A percentile compares a stretch with the other conserved stretches of the same genome.
phyloP scores from a whole-genome alignment of 2,329 filamentous ascomycete species.

The Tolypocladium paradoxum region DNA sequence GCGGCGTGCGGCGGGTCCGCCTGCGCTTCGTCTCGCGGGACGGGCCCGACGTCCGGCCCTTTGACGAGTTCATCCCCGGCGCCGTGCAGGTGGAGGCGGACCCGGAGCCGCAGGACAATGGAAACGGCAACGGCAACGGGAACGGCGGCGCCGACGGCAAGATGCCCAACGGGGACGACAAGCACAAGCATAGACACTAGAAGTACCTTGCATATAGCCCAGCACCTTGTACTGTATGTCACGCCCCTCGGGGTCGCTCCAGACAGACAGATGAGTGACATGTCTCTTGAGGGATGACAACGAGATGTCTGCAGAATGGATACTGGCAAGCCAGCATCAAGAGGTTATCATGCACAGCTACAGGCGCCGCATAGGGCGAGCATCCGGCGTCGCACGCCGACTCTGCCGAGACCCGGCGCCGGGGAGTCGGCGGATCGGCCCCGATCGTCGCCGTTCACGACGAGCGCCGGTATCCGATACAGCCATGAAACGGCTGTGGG shows the following conservation, averaged over 20 bases:
- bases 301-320: neutral
- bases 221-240: neutral
- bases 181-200: conserved; percentile 16
- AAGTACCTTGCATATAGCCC: neutral
- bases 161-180: conserved; percentile 16
- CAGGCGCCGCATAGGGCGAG: no score
- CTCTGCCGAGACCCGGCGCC: no score
- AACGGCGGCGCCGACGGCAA: conserved; percentile 26
- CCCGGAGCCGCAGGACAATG: conserved; percentile 31
- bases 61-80: conserved; percentile 69
- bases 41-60: conserved; percentile 41
- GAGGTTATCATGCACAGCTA: no score
- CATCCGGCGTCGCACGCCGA: no score
- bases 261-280: neutral
- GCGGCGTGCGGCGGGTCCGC: conserved; percentile 73
- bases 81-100: conserved; percentile 51
- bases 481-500: no score
- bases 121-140: conserved; percentile 14
- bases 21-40: conserved; percentile 73
- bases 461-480: no score
- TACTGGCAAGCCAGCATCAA: neutral
- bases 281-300: neutral
- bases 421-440: no score
- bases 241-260: neutral
- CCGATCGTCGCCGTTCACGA: no score